A percentile compares a stretch with the other conserved stretches of the same genome.
phyloP scores from a whole-genome alignment of 2,329 filamentous ascomycete genomes.

The Hymenoscyphus linearis region DNA sequence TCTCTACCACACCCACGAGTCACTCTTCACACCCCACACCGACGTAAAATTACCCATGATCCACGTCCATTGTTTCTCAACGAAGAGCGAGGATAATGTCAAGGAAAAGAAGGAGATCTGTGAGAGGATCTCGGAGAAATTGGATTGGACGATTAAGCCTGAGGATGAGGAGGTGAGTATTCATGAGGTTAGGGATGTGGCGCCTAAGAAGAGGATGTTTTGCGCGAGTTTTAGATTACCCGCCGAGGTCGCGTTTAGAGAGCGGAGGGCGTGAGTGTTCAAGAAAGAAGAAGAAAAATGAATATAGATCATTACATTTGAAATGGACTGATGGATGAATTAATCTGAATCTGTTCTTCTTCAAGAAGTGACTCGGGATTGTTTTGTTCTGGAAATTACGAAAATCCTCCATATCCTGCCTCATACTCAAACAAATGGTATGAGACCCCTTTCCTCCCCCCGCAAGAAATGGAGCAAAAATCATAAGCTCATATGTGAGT shows the following conservation, averaged over 20 bases:
- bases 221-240: slow-evolving; percentile 90
- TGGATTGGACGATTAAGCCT: slow-evolving; percentile 38
- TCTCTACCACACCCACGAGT: slow-evolving; percentile 67
- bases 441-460: background rate
- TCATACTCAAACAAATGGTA: background rate
- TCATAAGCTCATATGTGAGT: background rate
- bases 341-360: background rate
- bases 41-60: slow-evolving; percentile 66
- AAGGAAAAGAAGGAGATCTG: slow-evolving; percentile 58
- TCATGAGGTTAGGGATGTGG: slow-evolving; percentile 76
- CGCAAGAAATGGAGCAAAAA: background rate
- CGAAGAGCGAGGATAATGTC: slow-evolving; percentile 70
- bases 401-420: background rate
- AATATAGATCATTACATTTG: background rate
- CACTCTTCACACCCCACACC: slow-evolving; percentile 58
- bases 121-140: slow-evolving; percentile 51
- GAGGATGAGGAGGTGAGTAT: slow-evolving; percentile 49
- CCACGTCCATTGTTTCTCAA: slow-evolving; percentile 92
- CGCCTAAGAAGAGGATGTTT: slow-evolving; percentile 93
- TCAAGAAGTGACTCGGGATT: background rate
- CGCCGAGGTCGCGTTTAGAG: slow-evolving; percentile 68
- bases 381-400: background rate
- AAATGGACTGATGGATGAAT: background rate
- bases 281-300: background rate
- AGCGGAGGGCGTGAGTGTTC: slow-evolving; percentile 9